Evolutionary conservation across 495 filamentous ascomycete genomes (phyloP), one percentile per base, ranked within the genome.

Genomic region (Aspergillus hancockii): DNA sequence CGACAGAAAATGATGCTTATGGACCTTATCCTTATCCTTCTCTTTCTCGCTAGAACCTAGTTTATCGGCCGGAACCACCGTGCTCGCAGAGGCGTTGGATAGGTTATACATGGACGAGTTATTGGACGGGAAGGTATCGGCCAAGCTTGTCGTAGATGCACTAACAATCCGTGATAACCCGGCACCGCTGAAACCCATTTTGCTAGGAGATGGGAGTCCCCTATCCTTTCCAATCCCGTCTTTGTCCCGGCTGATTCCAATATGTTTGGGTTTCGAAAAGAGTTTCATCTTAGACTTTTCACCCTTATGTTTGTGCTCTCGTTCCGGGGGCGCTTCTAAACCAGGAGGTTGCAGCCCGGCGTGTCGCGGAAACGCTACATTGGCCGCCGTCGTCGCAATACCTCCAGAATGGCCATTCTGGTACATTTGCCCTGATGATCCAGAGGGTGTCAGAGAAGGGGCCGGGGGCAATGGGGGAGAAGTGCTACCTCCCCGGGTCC

Each of bases 221-320:
- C 85, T 84, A 19, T 88, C 83, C 68, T 88, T 90, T 14, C 77
- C 66, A 28, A 77, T 72, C 12, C 63, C 50, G 51, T 87, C 84
- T 58, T 81, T 85, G 40, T 94, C 90, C 49, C 87, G 86, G 52
- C 85, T 87, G 54, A 90, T 88, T 10, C 84, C 85, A 49, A 93
- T 90, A 69, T 88, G 90, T 67, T 91, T 92, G 4, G 91, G 91
- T 59, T 93, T 89, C 2, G 90, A 93, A 69, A 97, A 97, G 7
- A 97, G 80, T 74, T 95, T 96, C 72, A 92, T 91, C 75, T 93
- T 95, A 21, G 89, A 90, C 74, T 90, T 91, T 72, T 93, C 89
- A 23, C 85, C 80, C 66, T 88, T 88, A 22, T 75, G 75, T 36
- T 88, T 90, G 60, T 84, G 84, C 63, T 92, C 88, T 47, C 82